Conservation (phyloP, 2,329 filamentous ascomycete genomes). For the Fusarium sp. region DNA sequence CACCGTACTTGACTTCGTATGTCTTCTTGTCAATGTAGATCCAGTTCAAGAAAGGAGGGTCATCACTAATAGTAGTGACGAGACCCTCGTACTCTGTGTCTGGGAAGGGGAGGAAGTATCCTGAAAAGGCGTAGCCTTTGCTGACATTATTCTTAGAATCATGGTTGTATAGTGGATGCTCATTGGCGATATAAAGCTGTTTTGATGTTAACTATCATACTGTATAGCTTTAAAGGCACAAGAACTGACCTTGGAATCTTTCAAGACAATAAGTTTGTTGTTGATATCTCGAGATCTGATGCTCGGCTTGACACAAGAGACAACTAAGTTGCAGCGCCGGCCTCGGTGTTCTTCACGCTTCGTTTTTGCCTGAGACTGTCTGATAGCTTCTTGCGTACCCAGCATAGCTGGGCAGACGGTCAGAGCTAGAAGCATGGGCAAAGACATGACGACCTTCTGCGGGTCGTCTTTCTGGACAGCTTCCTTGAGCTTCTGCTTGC, state of each 20-base stretch:
- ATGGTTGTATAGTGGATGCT: conserved; percentile 39
- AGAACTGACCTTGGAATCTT: conserved; percentile 49
- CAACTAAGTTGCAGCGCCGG: conserved; percentile 57
- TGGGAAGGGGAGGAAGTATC: conserved; percentile 67
- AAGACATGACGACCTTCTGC: conserved; percentile 42
- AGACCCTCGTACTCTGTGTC: conserved; percentile 58
- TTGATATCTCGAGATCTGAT: conserved; percentile 54
- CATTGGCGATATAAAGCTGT: conserved; percentile 44
- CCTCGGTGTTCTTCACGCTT: conserved; percentile 58
- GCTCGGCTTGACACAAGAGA: conserved; percentile 58
- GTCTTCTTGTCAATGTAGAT: conserved; percentile 58
- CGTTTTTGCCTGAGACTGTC: conserved; percentile 56
- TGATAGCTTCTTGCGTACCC: conserved; percentile 57
- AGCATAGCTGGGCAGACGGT: conserved; percentile 51
- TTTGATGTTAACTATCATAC: background rate
- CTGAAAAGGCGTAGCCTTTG: conserved; percentile 62
- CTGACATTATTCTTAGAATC: conserved; percentile 54
- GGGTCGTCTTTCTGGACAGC: conserved; percentile 40
- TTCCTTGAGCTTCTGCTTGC: conserved; percentile 40
- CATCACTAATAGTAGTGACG: conserved; percentile 59
- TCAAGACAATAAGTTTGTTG: conserved; percentile 56
- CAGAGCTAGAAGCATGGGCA: conserved; percentile 43
- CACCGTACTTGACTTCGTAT: conserved; percentile 57
- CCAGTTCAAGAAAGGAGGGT: conserved; percentile 61
- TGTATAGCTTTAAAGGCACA: background rate